Evolutionary conservation across 208 protist genomes (phyloP).

Genomic region (Acanthamoeba polyphaga): DNA sequence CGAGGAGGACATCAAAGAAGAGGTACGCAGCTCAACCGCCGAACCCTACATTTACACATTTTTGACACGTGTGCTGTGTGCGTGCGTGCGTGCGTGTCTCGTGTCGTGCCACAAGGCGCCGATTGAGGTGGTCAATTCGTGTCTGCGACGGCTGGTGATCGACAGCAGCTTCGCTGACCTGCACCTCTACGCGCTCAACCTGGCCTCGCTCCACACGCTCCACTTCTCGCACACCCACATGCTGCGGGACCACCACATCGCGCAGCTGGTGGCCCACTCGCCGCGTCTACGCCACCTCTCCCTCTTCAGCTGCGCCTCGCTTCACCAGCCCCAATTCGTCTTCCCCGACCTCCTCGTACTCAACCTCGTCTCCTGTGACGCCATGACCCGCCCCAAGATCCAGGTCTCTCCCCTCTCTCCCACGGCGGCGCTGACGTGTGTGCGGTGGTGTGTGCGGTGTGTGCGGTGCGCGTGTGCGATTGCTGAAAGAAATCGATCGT

Average conservation of each 20-base stretch:
- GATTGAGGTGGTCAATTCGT: neutral
- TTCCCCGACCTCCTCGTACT: neutral
- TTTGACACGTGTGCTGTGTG: neutral
- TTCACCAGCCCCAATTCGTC: neutral
- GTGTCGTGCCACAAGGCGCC: neutral
- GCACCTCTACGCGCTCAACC: constrained; percentile 15
- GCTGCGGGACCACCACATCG: constrained; percentile 16
- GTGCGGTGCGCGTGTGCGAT: too few relatives aligned
- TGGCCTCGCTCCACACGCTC: neutral
- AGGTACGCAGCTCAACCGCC: neutral
- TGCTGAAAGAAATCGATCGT: too few relatives aligned
- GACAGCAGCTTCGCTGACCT: constrained; percentile 29
- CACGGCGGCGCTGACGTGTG: too few relatives aligned
- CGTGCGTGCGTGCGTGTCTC: neutral
- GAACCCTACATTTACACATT: neutral
- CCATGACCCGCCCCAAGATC: neutral
- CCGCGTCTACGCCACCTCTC: neutral
- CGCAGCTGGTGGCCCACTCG: neutral
- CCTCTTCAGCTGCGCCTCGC: constrained; percentile 47
- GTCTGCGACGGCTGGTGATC: neutral
- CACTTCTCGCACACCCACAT: constrained; percentile 22
- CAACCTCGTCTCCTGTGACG: neutral
- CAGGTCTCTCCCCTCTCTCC: neutral
- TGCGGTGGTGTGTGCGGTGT: too few relatives aligned
- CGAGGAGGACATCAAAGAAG: constrained; percentile 9